Evolutionary conservation across 495 filamentous ascomycete species (phyloP), one percentile per base, ranked within the genome.

Genomic region (Penicillium goetzii): DNA sequence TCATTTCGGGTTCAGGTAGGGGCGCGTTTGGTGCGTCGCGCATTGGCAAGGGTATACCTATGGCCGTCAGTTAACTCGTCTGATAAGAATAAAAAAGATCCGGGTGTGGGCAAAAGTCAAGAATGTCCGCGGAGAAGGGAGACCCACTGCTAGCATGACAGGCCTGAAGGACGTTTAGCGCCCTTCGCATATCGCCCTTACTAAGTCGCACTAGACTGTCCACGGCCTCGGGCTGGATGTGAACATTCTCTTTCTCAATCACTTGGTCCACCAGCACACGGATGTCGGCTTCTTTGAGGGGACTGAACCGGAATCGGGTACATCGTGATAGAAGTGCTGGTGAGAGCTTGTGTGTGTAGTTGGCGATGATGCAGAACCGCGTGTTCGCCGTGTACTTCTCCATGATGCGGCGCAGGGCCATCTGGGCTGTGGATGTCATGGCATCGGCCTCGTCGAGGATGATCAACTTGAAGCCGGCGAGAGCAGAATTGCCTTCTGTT

Each of bases 311-410:
- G 79, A 99, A 99, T 40, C 95, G 83, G 3, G 95, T 98, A 77
- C 95, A 99, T 64, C 95, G 83, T 33, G 93, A 97, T 19, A 99
- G 84, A 9, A 99, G 81, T 0, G 95, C 95, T 0, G 95, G 93
- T 7, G 91, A 93, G n/a, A 99, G 87, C 75, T 98, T 99, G 79
- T 99, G 95, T 33, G 95, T 96, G 74, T 99, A 99, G 76, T 99
- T 99, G 67, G 96, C 96, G 61, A 99, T 97, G 68, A 99, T 92
- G 78, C 94, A 97, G 77, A 99, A 99, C 56, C 95, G 85, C 0
- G 95, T 97, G 78, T 99, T 98, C 61, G 93, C 92, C 0, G 95
- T 99, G 78, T 98, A 99, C 76, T 96, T 95, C 72, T 99, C 95
- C 96, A 99, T 99, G 60, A 99, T 99, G 47, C 95, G 80, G 64